Evolutionary conservation across 768 basidiomycete genomes (phyloP).

Genomic region (Candolleomyces eurysporus): DNA sequence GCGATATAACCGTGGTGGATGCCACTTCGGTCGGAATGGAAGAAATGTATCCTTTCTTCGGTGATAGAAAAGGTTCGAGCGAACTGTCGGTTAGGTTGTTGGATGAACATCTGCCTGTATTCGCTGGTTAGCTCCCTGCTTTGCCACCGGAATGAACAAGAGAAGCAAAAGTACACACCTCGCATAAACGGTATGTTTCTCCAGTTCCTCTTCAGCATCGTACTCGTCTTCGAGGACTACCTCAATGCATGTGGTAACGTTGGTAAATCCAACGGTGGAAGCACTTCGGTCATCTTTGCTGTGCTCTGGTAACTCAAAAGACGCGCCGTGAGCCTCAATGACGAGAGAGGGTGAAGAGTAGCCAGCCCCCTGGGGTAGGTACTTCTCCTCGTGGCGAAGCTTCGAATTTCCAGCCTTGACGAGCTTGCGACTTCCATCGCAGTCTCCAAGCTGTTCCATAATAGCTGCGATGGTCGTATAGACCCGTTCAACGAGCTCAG

Average conservation of each 20-base stretch:
- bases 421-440: too few species aligned
- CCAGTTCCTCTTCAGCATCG: not conserved
- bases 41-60: not conserved
- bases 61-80: not conserved
- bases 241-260: not conserved
- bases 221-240: not conserved
- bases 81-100: slow-evolving; percentile 1
- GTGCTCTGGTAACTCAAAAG: not conserved
- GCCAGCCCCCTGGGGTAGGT: not conserved
- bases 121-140: not conserved
- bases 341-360: not conserved
- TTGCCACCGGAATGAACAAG: not conserved
- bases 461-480: too few species aligned
- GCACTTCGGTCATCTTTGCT: not conserved
- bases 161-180: not conserved
- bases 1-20: not conserved
- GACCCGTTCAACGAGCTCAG: too few species aligned
- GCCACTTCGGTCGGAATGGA: slow-evolving; percentile 5
- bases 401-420: too few species aligned
- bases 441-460: too few species aligned
- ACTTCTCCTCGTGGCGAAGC: not conserved
- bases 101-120: slow-evolving; percentile 1
- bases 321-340: not conserved
- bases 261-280: not conserved
- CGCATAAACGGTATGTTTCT: not conserved